Evolutionary conservation across 2,329 filamentous ascomycete genomes (phyloP).

Genomic region (Endothia cerciana): DNA sequence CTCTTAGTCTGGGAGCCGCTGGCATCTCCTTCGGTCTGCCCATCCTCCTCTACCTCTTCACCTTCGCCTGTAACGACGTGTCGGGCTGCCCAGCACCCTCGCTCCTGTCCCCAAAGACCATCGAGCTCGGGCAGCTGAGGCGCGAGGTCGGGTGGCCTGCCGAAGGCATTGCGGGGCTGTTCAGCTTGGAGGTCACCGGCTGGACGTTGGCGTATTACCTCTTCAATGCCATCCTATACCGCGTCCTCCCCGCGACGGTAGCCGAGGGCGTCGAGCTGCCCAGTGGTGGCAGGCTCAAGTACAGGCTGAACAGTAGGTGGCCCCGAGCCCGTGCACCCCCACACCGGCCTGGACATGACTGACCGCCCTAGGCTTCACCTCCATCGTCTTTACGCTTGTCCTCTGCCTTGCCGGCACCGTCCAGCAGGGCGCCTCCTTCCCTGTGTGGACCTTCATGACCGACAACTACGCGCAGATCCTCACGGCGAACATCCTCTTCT

Average conservation of each 20-base stretch:
- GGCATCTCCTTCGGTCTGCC: slow-evolving; percentile 82
- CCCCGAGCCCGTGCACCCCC: background rate
- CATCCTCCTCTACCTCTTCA: slow-evolving; percentile 74
- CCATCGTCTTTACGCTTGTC: slow-evolving; percentile 74
- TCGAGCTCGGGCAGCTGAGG: slow-evolving; percentile 75
- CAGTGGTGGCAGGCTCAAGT: slow-evolving; percentile 75
- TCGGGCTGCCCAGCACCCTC: slow-evolving; percentile 89
- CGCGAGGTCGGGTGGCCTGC: slow-evolving; percentile 80
- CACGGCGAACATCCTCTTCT: slow-evolving; percentile 79
- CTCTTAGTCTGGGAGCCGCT: slow-evolving; percentile 70
- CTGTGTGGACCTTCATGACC: slow-evolving; percentile 90
- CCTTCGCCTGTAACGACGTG: slow-evolving; percentile 90
- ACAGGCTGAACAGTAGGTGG: slow-evolving; percentile 73
- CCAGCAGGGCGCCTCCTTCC: slow-evolving; percentile 77
- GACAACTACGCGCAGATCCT: slow-evolving; percentile 88
- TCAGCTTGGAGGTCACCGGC: slow-evolving; percentile 69
- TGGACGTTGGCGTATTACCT: slow-evolving; percentile 79
- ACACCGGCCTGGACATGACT: slow-evolving; percentile 6
- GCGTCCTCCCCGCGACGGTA: slow-evolving; percentile 74
- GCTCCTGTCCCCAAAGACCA: slow-evolving; percentile 70
- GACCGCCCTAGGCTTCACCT: slow-evolving; percentile 65
- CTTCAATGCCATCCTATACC: slow-evolving; percentile 74
- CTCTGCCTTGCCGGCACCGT: slow-evolving; percentile 74
- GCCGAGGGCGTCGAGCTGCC: slow-evolving; percentile 71
- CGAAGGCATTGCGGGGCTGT: slow-evolving; percentile 70